Evolutionary conservation across 371 early-diverging fungal species (phyloP).

Genomic region (Mortierella sp.): DNA sequence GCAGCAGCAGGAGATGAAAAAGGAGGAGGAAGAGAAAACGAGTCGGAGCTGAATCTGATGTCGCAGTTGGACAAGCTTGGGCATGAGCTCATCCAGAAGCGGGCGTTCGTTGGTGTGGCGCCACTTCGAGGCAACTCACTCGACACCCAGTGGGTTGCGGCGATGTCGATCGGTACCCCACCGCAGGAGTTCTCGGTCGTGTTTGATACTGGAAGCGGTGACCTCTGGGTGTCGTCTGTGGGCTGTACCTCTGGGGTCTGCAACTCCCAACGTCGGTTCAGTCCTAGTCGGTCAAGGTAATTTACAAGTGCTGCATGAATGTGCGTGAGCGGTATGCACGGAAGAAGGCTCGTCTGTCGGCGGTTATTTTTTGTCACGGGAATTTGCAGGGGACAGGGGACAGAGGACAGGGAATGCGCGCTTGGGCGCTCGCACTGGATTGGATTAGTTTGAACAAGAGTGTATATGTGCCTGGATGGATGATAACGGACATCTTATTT

Average conservation of each 20-base stretch:
- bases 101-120: conserved; percentile 45
- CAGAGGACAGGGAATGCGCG: neutral
- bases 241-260: conserved; percentile 28
- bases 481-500: neutral
- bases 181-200: conserved; percentile 53
- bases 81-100: conserved; percentile 34
- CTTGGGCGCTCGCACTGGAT: neutral
- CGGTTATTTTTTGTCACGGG: neutral
- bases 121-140: conserved; percentile 45
- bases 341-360: neutral
- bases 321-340: neutral
- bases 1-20: neutral
- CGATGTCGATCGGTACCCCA: conserved; percentile 43
- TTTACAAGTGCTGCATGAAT: neutral
- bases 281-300: conserved; percentile 45
- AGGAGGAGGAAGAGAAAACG: neutral
- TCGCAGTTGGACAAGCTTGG: conserved; percentile 34
- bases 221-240: conserved; percentile 47
- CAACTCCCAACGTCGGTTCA: conserved; percentile 36
- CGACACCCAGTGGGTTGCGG: conserved; percentile 55
- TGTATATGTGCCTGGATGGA: neutral
- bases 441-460: neutral
- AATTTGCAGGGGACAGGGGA: neutral
- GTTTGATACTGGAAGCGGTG: conserved; percentile 56
- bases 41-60: neutral